Percentiles rank a stretch among this genome's conserved stretches.
phyloP scores from a whole-genome alignment of 2,329 filamentous ascomycete genomes.

The Aspergillaceae sp. region DNA sequence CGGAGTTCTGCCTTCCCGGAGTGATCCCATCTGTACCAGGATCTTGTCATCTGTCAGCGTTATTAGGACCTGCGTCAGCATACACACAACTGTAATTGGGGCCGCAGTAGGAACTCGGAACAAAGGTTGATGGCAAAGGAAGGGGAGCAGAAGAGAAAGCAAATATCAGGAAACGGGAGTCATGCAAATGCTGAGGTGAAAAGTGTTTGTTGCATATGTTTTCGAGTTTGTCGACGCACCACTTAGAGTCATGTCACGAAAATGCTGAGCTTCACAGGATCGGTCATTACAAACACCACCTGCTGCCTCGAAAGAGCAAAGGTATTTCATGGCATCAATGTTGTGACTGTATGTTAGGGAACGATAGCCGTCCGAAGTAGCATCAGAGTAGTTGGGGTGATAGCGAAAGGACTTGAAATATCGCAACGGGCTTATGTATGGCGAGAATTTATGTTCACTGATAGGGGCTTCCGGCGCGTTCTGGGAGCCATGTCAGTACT shows the following conservation, averaged over 20 bases:
- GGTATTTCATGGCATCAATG: conserved; percentile 63
- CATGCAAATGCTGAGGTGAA: conserved; percentile 13
- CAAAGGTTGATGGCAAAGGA: conserved; percentile 6
- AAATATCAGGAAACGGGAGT: conserved; percentile 14
- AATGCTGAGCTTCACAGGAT: conserved; percentile 72
- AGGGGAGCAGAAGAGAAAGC: conserved; percentile 1
- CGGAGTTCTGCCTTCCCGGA: conserved; percentile 38
- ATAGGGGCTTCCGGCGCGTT: conserved; percentile 12
- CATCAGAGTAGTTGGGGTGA: conserved; percentile 64
- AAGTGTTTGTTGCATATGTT: conserved; percentile 7
- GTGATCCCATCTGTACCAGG: conserved; percentile 41
- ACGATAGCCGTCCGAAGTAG: conserved; percentile 66
- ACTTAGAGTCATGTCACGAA: conserved; percentile 60
- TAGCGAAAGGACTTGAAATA: conserved; percentile 85
- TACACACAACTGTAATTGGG: conserved; percentile 19
- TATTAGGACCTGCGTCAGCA: conserved; percentile 35
- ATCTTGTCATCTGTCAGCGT: conserved; percentile 43
- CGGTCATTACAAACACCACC: conserved; percentile 65
- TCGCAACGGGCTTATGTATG: conserved; percentile 76
- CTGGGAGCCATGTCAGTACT: conserved; percentile 23
- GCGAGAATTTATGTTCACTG: conserved; percentile 37
- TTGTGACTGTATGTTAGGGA: conserved; percentile 91
- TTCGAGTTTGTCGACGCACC: conserved; percentile 55
- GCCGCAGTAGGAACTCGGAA: conserved; percentile 3
- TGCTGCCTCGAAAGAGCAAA: conserved; percentile 69